Base-by-base conservation (phyloP, 192 early-diverging fungal genomes). In the Coemansia sp. region DNA sequence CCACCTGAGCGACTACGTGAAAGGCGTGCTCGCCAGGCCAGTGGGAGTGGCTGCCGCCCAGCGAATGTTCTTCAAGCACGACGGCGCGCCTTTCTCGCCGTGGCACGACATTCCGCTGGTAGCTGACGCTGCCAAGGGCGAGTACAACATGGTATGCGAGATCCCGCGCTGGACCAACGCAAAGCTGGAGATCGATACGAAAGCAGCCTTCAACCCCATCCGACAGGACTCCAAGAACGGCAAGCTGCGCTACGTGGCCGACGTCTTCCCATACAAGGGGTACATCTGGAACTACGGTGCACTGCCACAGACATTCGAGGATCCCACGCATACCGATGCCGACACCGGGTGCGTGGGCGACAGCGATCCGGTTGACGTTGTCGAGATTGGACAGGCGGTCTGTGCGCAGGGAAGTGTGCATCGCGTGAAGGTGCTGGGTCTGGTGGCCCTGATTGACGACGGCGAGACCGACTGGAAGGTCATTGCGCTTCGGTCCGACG, bases 241-340 rank as follows among this genome's bases (percentile, higher is more conserved):
- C 67, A 95, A 97, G 83, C 91, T 95, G 61, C 89, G 97, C 65
- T 95, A 88, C 75, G 95, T 99, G 49, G 88, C 93, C 74, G 96
- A 99, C 89, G 90, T 91, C 79, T 99, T 97, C 89, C 97, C 97
- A 9, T 93, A 97, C 90, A 92, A 99, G 83, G 97, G 97, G 61
- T 99, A 99, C 84, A 97, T 99, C 79, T 99, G 97, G 97, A 99
- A 99, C 95, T 97, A 99, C 75, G 97, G 97, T 73, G 95, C 95
- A 64, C 86, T 99, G 69, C 97, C 97, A 53, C 97, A 99, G 87
- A 99, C 97, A 48, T 99, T 93, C 93, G 97, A 99, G 85, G 97
- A 99, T 75, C 95, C 97, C 46, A 88, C 74, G 69, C 84, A 86
- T 63, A 75, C 75, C 50, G 89, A 96, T 84, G 82, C 89, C 59